Evolutionary conservation across 805 yeast species (phyloP), one percentile per base, ranked within the genome.

Genomic region (Zygosaccharomyces siamensis): DNA sequence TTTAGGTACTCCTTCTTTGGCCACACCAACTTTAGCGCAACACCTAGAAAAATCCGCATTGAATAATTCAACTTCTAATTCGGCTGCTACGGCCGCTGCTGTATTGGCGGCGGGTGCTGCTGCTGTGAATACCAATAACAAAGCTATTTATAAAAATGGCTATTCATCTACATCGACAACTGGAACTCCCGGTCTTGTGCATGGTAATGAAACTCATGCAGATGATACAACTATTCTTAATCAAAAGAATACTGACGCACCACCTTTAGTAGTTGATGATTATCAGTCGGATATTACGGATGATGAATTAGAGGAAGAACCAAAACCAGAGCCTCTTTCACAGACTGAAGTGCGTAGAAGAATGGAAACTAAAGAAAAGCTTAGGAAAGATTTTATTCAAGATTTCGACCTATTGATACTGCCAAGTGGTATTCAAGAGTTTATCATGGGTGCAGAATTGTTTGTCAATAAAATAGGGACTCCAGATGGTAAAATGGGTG

Each of bases 381-480:
- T 64, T 21, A 55, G 55, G 42, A 41, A 47, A 11, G 46, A 35
- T 11, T 54, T 56, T 23, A 16, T 43, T 12, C 45, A 53, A 11
- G 58, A 63, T 45, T 52, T 48, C 38, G 62, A 58, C 23, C 45
- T 63, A 12, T 38, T 66, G 10, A 26, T 49, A 4, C 49, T 66
- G 26, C 69, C 70, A 12, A 57, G 62, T 45, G 70, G 70, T 46
- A 61, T 66, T 11, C 67, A 66, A 46, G 68, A 66, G 45, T 59
- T 59, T 30, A 59, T 66, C n/a, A 56, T 66, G 61, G 62, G 67
- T 12, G 57, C 54, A 20, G 58, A 61, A 28, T 28, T 65, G 16
- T 55, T 54, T 39, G 54, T 52, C 11, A 62, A 59, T 40, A 51
- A 52, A 10, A 35, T 64, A 18, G 54, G 54, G 35, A 48, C 56